Evolutionary conservation across 2,329 filamentous ascomycete genomes (phyloP), one percentile per base, ranked within the genome.

Genomic region (Shiraia bambusicola): DNA sequence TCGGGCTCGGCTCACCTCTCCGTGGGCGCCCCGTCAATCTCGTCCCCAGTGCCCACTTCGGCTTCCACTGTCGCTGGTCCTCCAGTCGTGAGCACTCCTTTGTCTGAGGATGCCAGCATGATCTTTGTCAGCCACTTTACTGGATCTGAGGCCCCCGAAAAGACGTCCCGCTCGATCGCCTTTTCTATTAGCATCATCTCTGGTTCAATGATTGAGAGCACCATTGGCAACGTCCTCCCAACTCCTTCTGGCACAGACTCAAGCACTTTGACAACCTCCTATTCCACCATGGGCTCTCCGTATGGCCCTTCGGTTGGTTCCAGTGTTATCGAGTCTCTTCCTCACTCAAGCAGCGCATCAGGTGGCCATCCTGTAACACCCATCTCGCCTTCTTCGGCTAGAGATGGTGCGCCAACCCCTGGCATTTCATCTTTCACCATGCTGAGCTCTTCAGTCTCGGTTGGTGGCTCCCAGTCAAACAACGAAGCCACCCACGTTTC

Each of bases 131-230:
- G 19, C 19, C 8, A 22, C 19, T 22, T 5, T 8, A 22, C 19
- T 22, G 19, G 19, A 5, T 22, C 19, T 40, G 5, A 28, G 12
- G 19, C 19, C 8, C 8, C 19, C 19, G 4, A 22, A 4, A 22
- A 22, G 19, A 22, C 4, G 11, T 35, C 40, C 6, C 22, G 17
- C 8, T 43, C 40, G 12, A 28, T 6, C 6, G 28, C 2, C 11
- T 26, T 47, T 34, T 40, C 41, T 19, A 29, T 37, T 22, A 55
- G 52, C 28, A 28, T 45, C 29, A 42, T 49, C 15, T 28, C 47
- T 28, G 35, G 34, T 11, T 38, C 34, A 2, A 28, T 28, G 19
- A 5, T 42, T 13, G 40, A 42, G 40, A 35, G 38, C 32, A 17
- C 38, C 14, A 9, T 40, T 16, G 34, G 25, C 32, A 34, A 40